phyloP scores from a whole-genome alignment of 176 grass and related monocot genomes.

The Panicum miliaceum region DNA sequence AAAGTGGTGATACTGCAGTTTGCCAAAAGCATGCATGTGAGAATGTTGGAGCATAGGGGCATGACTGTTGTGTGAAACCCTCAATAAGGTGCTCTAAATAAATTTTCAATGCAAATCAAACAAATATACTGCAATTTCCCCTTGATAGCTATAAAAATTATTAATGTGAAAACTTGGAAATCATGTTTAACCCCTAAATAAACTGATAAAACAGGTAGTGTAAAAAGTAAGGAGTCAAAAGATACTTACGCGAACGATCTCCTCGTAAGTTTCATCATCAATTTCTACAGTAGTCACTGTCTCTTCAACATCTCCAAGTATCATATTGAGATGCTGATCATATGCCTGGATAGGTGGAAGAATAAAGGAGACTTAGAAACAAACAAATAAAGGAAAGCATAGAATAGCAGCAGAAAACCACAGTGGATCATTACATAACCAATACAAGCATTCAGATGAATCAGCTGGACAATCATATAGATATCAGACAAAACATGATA shows the following conservation, averaged over 20 bases:
- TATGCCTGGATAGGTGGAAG: conserved; percentile 63
- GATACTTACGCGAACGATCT: conserved; percentile 91
- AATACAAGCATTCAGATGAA: background rate
- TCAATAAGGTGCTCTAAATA: background rate
- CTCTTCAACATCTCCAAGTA: conserved; percentile 99
- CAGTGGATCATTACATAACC: background rate
- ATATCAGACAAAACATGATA: background rate
- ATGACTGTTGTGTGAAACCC: background rate
- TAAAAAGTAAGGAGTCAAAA: background rate
- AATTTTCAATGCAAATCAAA: background rate
- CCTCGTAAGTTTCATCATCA: conserved; percentile 98
- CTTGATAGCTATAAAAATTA: background rate
- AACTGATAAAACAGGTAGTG: background rate
- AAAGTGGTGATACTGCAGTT: background rate
- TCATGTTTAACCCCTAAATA: background rate
- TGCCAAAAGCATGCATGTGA: background rate
- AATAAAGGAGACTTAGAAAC: background rate
- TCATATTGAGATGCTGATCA: conserved; percentile 99
- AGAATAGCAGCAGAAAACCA: background rate
- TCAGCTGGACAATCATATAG: background rate
- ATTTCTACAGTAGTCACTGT: conserved; percentile 91
- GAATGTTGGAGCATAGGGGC: background rate
- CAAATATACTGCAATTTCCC: background rate
- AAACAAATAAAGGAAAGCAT: background rate
- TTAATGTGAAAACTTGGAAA: background rate